Conservation (phyloP, 1,284 basidiomycete genomes). For the Taiwanofungus camphoratus region DNA sequence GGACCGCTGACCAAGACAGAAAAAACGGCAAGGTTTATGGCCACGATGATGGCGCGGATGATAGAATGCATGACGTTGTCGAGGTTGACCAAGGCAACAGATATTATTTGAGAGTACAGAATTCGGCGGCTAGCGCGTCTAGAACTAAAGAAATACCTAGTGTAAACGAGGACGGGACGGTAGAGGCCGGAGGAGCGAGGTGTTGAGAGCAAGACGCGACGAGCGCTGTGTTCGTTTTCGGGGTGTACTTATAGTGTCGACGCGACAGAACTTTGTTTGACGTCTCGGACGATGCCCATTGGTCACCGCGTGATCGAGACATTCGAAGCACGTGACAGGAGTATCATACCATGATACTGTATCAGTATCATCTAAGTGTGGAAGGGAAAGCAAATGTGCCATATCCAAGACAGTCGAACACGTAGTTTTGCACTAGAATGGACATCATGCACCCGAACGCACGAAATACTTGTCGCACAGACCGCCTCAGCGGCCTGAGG, state of each 20-base stretch:
- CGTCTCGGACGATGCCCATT: constrained; percentile 13
- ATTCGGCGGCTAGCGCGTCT: constrained; percentile 24
- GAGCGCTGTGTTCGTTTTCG: constrained; percentile 11
- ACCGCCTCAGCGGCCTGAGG: no score
- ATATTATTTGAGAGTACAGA: constrained; percentile 3
- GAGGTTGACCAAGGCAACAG: constrained; percentile 9
- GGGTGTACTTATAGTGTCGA: constrained; percentile 20
- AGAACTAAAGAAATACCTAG: constrained; percentile 12
- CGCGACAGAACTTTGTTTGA: constrained; percentile 22
- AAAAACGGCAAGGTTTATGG: constrained; percentile 35
- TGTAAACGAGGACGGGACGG: constrained; percentile 17
- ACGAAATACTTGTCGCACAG: no score
- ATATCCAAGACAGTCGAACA: no score
- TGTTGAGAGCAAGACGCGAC: constrained; percentile 23
- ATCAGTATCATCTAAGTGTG: background rate
- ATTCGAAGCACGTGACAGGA: constrained; percentile 16
- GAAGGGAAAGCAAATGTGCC: no score
- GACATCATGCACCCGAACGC: no score
- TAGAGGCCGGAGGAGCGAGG: constrained; percentile 16
- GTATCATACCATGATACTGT: constrained; percentile 1
- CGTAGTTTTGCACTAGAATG: no score
- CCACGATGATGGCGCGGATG: constrained; percentile 31
- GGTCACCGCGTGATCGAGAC: constrained; percentile 18
- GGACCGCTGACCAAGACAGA: constrained; percentile 25
- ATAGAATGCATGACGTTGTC: constrained; percentile 32